Base-by-base conservation (phyloP, 1,284 basidiomycete genomes). In the Xanthoconium separans region DNA sequence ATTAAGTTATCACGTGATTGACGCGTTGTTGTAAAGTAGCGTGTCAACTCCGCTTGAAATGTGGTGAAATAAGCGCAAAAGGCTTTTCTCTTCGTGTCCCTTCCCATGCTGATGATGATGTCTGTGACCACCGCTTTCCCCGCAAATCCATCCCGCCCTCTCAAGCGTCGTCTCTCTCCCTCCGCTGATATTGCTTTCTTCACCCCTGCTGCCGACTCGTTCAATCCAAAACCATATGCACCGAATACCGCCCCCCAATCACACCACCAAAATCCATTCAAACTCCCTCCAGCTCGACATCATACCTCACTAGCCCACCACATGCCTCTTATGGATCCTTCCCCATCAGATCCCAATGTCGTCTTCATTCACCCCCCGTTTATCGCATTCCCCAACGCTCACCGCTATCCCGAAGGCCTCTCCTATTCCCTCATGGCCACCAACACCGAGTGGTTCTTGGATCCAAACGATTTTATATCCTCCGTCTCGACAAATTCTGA, bases 371-470 rank as follows among this genome's bases (percentile, higher is more conserved):
- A 80, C 57, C 84, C 85, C 0, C 88, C 88, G 3, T 90, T 89
- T 68, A 75, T 70, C 41, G 65, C 73, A 24, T 89, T 89, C 64
- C 87, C 87, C 1, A 73, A 80, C 48, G 76, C 83, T 24, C 73
- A 84, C 56, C 64, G 72, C n/a, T 75, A 82, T 70, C 77, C 81
- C 7, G 84, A 86, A 56, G 86, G 87, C 36, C 76, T 90, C 40
- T 81, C 82, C 2, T 91, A 87, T 66, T 77, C 78, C 53, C 64
- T 86, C 40, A 77, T 91, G 75, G 83, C 86, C 10, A 77, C 79
- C 27, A 84, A 91, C 61, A 77, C 81, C 2, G 80, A 90, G 46
- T 91, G 89, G 89, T 91, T 90, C 66, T 76, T 91, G 56, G 82
- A 85, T 63, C 65, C 85, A 12, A 67, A 70, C 42, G 88, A 91